Conservation (phyloP, 1,284 basidiomycete genomes). For the Marasmius tenuissimus region DNA sequence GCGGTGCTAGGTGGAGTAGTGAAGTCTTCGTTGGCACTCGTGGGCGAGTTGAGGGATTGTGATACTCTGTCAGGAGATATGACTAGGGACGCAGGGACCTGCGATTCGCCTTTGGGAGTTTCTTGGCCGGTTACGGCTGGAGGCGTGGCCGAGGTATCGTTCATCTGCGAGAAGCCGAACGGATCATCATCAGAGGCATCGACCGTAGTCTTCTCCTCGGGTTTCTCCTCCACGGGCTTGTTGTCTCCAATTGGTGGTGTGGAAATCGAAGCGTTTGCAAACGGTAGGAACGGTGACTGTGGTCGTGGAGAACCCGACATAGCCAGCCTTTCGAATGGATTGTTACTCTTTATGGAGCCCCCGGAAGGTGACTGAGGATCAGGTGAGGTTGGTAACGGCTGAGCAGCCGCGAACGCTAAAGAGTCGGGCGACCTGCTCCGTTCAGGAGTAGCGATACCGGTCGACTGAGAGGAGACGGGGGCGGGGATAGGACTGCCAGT, state of each 20-base stretch:
- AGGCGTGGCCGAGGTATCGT: constrained; percentile 24
- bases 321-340: constrained; percentile 87
- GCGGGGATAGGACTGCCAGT: constrained; percentile 5
- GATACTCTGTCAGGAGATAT: constrained; percentile 13
- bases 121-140: constrained; percentile 8
- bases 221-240: constrained; percentile 6
- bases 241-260: constrained; percentile 8
- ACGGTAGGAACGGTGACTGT: constrained; percentile 54
- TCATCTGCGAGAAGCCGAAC: constrained; percentile 57
- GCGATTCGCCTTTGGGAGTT: constrained; percentile 16
- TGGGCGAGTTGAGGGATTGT: constrained; percentile 28
- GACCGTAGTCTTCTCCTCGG: not conserved
- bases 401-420: constrained; percentile 60
- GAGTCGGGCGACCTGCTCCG: constrained; percentile 44
- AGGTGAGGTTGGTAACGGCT: constrained; percentile 72
- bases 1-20: constrained; percentile 58
- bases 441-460: constrained; percentile 19
- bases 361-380: constrained; percentile 39
- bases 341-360: constrained; percentile 73
- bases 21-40: constrained; percentile 51
- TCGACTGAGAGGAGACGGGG: constrained; percentile 22
- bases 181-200: constrained; percentile 40
- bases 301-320: constrained; percentile 50
- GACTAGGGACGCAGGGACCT: not conserved
- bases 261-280: constrained; percentile 38